Evolutionary conservation across 192 early-diverging fungal species (phyloP).

Genomic region (Coemansia sp.): DNA sequence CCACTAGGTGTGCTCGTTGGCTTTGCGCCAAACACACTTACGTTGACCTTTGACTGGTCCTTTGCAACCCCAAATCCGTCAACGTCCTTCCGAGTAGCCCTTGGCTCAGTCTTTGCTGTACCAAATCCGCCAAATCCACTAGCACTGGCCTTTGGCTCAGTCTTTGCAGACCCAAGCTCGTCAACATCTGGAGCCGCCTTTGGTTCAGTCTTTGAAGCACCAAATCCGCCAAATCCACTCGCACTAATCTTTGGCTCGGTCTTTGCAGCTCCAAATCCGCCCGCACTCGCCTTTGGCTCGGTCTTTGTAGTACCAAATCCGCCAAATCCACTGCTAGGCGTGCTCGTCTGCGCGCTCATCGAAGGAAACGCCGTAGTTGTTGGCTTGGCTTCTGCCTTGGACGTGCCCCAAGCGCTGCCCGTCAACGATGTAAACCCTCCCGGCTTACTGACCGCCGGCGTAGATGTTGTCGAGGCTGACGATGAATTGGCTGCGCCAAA

Average conservation of each 20-base stretch:
- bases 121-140: slow-evolving; percentile 3
- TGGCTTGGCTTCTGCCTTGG: not conserved
- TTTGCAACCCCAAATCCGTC: not conserved
- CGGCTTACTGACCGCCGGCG: not conserved
- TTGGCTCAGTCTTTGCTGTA: not conserved
- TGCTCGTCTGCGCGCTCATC: not conserved
- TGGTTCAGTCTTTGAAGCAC: not conserved
- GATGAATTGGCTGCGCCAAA: not conserved
- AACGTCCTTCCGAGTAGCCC: not conserved
- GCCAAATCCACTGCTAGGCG: not conserved
- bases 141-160: not conserved
- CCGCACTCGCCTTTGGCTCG: not conserved
- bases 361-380: not conserved
- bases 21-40: slow-evolving; percentile 2
- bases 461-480: not conserved
- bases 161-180: not conserved
- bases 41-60: slow-evolving; percentile 4
- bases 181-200: not conserved
- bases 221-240: slow-evolving; percentile 1
- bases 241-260: slow-evolving; percentile 1
- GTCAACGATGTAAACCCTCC: not conserved
- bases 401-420: not conserved
- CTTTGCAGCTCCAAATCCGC: not conserved
- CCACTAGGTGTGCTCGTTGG: not conserved
- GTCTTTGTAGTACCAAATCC: slow-evolving; percentile 1